Percentiles rank a stretch among this genome's conserved stretches.
These are phyloP conservation scores for Coniella vitis DNA, from an alignment of 2,329 filamentous ascomycete genomes.

Conservation along the genomic window DNA sequence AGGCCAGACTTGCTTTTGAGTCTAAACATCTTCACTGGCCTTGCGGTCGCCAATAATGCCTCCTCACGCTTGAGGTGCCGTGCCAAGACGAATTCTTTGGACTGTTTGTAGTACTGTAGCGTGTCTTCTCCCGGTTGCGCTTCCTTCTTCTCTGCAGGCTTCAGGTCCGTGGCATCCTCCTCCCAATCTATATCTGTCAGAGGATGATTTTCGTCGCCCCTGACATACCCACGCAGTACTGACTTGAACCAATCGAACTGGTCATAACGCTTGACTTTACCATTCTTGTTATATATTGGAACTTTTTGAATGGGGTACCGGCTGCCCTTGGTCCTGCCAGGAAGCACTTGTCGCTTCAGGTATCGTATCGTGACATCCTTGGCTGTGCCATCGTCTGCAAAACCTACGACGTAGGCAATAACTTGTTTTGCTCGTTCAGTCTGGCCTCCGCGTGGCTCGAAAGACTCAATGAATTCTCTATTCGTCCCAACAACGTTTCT, in stretches of 20 bases:
- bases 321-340: constrained; percentile 83
- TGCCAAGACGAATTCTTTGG: constrained; percentile 75
- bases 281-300: constrained; percentile 68
- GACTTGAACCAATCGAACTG: constrained; percentile 84
- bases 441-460: constrained; percentile 77
- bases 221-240: constrained; percentile 65
- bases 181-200: constrained; percentile 67
- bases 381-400: constrained; percentile 75
- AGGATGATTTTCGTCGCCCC: constrained; percentile 41
- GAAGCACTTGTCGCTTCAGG: constrained; percentile 71
- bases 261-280: constrained; percentile 70
- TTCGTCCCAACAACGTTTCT: constrained; percentile 63
- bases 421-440: constrained; percentile 84
- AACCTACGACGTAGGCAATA: constrained; percentile 81
- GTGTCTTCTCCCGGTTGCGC: constrained; percentile 72
- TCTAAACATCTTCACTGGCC: constrained; percentile 67
- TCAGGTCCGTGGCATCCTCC: constrained; percentile 73
- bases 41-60: constrained; percentile 63
- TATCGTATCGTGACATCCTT: constrained; percentile 95
- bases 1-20: constrained; percentile 65
- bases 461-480: constrained; percentile 62
- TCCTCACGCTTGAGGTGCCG: constrained; percentile 89
- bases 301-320: constrained; percentile 75
- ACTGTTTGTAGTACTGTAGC: constrained; percentile 81
- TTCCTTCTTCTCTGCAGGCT: constrained; percentile 65